Evolutionary conservation across 148 eudicot species (phyloP).

Genomic region (Rhododendron williamsianum): DNA sequence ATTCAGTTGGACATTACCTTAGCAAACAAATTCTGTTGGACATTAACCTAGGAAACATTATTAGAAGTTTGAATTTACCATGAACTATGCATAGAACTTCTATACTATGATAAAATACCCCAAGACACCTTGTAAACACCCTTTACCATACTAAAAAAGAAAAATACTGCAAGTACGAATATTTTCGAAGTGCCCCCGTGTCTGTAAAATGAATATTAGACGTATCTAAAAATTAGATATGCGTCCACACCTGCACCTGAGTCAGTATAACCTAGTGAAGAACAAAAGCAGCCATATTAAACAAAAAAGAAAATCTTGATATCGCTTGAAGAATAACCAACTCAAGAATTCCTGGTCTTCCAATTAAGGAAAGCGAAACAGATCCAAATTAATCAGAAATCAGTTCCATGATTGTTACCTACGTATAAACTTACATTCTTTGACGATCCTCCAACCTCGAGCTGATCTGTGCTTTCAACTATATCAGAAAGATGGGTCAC

Average conservation of each 20-base stretch:
- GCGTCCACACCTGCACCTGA: not conserved
- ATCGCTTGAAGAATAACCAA: not conserved
- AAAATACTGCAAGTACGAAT: not conserved
- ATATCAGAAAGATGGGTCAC: slow-evolving; percentile 25
- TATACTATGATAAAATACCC: not conserved
- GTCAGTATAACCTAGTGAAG: not conserved
- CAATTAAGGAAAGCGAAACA: not conserved
- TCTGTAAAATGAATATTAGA: not conserved
- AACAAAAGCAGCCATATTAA: not conserved
- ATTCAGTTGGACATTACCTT: not conserved
- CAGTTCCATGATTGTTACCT: not conserved
- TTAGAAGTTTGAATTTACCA: not conserved
- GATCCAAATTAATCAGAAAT: not conserved
- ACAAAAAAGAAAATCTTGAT: not conserved
- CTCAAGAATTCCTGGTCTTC: not conserved
- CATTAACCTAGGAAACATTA: not conserved
- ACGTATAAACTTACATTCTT: slow-evolving; percentile 37
- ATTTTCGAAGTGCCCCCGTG: not conserved
- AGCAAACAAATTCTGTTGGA: not conserved
- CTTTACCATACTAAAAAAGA: not conserved
- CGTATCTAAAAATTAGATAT: not conserved
- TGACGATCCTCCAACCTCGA: slow-evolving; percentile 21
- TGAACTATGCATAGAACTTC: not conserved
- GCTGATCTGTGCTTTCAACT: slow-evolving; percentile 32
- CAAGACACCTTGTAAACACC: not conserved